Evolutionary conservation across 306 rosid genomes (phyloP), one percentile per base, ranked within the genome.

Genomic region (Comarum palustre): DNA sequence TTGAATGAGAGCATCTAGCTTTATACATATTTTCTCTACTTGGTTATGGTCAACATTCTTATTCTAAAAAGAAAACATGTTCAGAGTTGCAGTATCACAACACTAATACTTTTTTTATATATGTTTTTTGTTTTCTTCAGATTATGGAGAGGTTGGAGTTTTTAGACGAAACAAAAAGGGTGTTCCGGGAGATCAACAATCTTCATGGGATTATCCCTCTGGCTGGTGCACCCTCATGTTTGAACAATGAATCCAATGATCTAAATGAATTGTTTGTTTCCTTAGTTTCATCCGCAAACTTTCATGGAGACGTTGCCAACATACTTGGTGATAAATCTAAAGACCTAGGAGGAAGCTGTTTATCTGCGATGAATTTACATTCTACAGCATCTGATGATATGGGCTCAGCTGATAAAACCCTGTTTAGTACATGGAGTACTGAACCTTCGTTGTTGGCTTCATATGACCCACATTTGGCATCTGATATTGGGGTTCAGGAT

Each of bases 251-350:
- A 50, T 73, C 41, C 54, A 79, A 45, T 72, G 89, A 86, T 71
- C 68, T 82, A 20, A 54, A 84, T 72, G 89, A 81, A 29, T 69
- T 89, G 76, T 75, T 88, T 64, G 82, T 82, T 78, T 82, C 93
- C 66, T 51, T 79, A 9, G 11, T 86, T 77, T 81, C 87, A 61
- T 72, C 87, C 60, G 84, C 73, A 42, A 82, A 71, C 32, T 54
- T 66, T 74, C 71, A 77, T 71, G 79, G 81, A 75, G 78, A 69
- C 73, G 77, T 75, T 73, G 59, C 66, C 59, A 67, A 64, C 13
- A 7, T 65, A 31, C 75, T 65, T 20, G 77, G 68, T 54, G 78
- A 74, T 59, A 75, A 78, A 64, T 58, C 17, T 24, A 61, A 74
- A 16, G 84, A 73, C 41, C 72, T 57, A 17, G 36, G 72, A 20